Evolutionary conservation across 305 asterid genomes (phyloP).

Genomic region (Rubia tinctorum): DNA sequence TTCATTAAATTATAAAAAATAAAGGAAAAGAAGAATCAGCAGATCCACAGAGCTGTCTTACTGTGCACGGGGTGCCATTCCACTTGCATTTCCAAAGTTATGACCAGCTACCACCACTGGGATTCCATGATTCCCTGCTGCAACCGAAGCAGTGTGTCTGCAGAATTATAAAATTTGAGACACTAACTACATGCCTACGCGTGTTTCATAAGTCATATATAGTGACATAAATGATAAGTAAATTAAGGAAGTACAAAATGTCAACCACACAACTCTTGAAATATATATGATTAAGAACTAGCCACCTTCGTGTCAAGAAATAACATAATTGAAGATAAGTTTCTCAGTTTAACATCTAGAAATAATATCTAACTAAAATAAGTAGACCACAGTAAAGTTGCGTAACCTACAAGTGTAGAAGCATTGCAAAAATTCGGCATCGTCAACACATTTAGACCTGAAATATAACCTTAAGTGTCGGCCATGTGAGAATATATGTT

Average conservation of each 20-base stretch:
- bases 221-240: not conserved
- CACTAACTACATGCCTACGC: not conserved
- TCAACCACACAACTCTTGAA: not conserved
- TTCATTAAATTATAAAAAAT: not conserved
- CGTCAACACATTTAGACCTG: not conserved
- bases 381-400: not conserved
- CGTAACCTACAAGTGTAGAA: not conserved
- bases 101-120: slow-evolving; percentile 90
- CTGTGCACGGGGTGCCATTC: slow-evolving; percentile 99
- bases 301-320: not conserved
- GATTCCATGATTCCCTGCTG: slow-evolving; percentile 97
- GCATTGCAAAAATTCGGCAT: not conserved
- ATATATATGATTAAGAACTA: not conserved
- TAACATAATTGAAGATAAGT: not conserved
- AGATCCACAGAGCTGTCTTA: slow-evolving; percentile 36
- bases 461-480: not conserved
- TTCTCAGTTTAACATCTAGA: not conserved
- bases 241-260: not conserved
- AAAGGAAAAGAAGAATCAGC: not conserved
- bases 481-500: not conserved
- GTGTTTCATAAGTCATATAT: not conserved
- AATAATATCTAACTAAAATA: too few relatives aligned
- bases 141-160: slow-evolving; percentile 95
- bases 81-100: slow-evolving; percentile 96
- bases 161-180: slow-evolving; percentile 12